Base-by-base conservation (phyloP, 2,329 filamentous ascomycete species). In the Alternaria sp. region DNA sequence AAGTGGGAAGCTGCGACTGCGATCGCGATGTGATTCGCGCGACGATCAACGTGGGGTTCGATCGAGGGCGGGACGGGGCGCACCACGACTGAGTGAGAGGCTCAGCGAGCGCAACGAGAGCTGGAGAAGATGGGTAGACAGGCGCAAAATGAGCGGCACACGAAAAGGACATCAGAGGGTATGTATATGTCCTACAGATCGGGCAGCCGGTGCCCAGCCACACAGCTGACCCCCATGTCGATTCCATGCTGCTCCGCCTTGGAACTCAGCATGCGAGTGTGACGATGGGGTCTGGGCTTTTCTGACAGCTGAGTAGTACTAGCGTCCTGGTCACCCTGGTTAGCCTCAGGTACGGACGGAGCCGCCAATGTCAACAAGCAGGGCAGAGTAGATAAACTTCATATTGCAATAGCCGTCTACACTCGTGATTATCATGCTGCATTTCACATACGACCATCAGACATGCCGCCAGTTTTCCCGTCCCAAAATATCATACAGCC, bases 11-110 rank as follows among this genome's bases (percentile, higher is more conserved):
- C 49, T 47, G 57, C 52, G 49, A 56, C 68, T 76, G 74, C 75
- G 74, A 74, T 77, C 73, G 70, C 61, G 54, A 60, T 68, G 60
- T 77, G 75, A 78, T 78, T 75, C 72, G 76, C 64, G 73, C 65
- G 73, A 40, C 61, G 71, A 74, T 75, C 70, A 60, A 63, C 68
- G 71, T 70, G 72, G 72, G 70, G 70, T 65, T 52, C 32, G 61
- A 59, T 57, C 57, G 36, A 57, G 49, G 55, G 61, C 49, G 63
- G 57, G 49, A 65, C 62, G 60, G 50, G 55, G 56, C 46, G 57
- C 54, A 56, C 54, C 44, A 61, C 58, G 59, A 62, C 46, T 45
- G 36, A 63, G 56, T 23, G 25, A 57, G 26, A 56, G 17, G 30
- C 51, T 44, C 52, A 28, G 52, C 50, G 19, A 47, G 25, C 62